A percentile compares a stretch with the other conserved stretches of the same genome.
phyloP scores from a whole-genome alignment of 2,329 filamentous ascomycete species.

The Monosporascus sp. region DNA sequence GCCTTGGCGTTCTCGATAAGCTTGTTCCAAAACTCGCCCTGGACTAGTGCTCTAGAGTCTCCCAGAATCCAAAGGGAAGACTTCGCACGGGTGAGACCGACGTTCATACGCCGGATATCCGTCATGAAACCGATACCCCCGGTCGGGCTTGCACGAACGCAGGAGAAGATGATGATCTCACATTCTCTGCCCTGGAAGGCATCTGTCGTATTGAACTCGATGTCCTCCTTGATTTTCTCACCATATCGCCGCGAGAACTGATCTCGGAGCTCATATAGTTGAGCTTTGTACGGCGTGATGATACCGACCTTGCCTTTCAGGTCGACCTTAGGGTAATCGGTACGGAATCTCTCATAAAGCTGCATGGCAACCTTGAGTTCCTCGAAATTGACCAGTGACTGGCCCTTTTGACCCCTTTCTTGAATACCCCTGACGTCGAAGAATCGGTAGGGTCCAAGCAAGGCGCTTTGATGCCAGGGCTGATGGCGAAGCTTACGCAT shows the following conservation, averaged over 20 bases:
- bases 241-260: slow-evolving; percentile 72
- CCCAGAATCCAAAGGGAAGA: slow-evolving; percentile 95
- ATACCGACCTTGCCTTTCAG: slow-evolving; percentile 85
- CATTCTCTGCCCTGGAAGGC: slow-evolving; percentile 96
- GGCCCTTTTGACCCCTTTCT: slow-evolving; percentile 71
- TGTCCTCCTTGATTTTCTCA: slow-evolving; percentile 64
- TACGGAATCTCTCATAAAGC: slow-evolving; percentile 73
- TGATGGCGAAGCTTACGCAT: slow-evolving; percentile 73
- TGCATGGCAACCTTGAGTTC: slow-evolving; percentile 84
- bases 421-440: slow-evolving; percentile 93
- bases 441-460: slow-evolving; percentile 92
- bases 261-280: slow-evolving; percentile 72
- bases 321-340: slow-evolving; percentile 64
- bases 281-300: slow-evolving; percentile 96
- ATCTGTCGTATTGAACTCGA: slow-evolving; percentile 99
- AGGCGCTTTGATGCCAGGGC: slow-evolving; percentile 77
- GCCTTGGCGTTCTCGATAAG: slow-evolving; percentile 76
- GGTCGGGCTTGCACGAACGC: slow-evolving; percentile 85
- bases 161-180: slow-evolving; percentile 98
- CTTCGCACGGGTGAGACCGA: slow-evolving; percentile 93
- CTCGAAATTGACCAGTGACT: slow-evolving; percentile 83
- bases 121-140: slow-evolving; percentile 98
- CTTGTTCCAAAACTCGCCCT: slow-evolving; percentile 86
- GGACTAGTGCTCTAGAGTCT: slow-evolving; percentile 78
- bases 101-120: slow-evolving; percentile 98